Conservation (phyloP, 202 grass and related monocot genomes). For the Saccharum hybrid region DNA sequence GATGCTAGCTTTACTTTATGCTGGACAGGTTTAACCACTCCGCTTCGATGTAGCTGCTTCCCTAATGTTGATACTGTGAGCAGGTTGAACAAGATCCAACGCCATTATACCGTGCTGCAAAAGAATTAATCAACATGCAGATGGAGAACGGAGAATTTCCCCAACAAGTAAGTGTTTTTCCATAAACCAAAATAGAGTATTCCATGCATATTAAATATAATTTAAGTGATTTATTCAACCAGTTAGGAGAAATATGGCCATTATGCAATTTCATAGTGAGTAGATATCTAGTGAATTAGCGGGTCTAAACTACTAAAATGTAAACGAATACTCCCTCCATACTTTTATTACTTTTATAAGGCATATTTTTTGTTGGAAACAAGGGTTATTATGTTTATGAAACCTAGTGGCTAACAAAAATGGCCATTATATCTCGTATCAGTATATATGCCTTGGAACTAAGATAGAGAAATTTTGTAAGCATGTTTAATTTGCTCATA, state of each 20-base stretch:
- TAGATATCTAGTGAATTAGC: neutral
- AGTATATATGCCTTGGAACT: neutral
- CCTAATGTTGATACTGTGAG: neutral
- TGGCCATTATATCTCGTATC: neutral
- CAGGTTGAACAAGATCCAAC: constrained; percentile 38
- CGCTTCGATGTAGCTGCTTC: neutral
- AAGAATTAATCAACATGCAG: constrained; percentile 29
- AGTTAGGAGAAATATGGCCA: neutral
- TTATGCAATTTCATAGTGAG: neutral
- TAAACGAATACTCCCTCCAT: neutral
- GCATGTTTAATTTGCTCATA: neutral
- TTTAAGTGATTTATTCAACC: neutral
- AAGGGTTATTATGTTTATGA: neutral
- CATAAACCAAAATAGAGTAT: neutral
- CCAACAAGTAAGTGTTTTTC: constrained; percentile 42
- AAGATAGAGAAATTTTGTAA: neutral
- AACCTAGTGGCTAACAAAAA: neutral
- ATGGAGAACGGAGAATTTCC: constrained; percentile 46
- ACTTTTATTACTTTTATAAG: neutral
- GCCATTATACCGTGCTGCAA: constrained; percentile 39
- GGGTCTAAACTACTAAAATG: neutral
- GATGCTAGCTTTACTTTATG: constrained; percentile 40
- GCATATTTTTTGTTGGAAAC: neutral
- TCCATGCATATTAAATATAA: neutral
- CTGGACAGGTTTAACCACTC: constrained; percentile 43